These are phyloP conservation scores for Alternaria rosae DNA, from an alignment of 2,329 filamentous ascomycete genomes.

Conservation along the genomic window DNA sequence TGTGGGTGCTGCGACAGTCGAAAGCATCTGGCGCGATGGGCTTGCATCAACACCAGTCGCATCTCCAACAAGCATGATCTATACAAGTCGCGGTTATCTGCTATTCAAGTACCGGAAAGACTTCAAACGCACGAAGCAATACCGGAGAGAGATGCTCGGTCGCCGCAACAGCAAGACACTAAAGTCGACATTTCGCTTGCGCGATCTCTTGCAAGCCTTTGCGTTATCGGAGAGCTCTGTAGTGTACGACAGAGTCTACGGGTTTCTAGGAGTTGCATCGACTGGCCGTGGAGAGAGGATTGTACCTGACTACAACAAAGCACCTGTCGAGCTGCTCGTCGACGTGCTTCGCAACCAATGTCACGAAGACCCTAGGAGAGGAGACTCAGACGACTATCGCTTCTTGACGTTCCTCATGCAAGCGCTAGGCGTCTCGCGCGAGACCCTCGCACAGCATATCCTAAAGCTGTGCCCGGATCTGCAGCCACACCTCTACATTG, in stretches of 20 bases:
- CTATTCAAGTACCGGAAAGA: constrained; percentile 21
- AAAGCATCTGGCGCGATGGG: constrained; percentile 16
- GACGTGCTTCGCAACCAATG: constrained; percentile 24
- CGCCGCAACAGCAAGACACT: constrained; percentile 13
- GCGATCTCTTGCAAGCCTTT: constrained; percentile 22
- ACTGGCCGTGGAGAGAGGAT: constrained; percentile 12
- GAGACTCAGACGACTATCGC: constrained; percentile 13
- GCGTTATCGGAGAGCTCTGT: constrained; percentile 16
- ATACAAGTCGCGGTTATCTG: constrained; percentile 12
- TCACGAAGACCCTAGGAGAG: background rate
- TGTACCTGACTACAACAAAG: constrained; percentile 19
- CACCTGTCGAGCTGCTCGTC: constrained; percentile 18
- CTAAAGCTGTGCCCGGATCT: constrained; percentile 5
- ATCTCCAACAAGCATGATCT: background rate
- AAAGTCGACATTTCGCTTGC: constrained; percentile 16
- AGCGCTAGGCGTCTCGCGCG: constrained; percentile 15
- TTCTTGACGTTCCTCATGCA: constrained; percentile 18
- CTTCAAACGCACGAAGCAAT: constrained; percentile 15
- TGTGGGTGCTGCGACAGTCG: constrained; percentile 11
- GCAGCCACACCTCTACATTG: constrained; percentile 14
- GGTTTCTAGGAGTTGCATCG: constrained; percentile 20
- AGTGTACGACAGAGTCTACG: constrained; percentile 20
- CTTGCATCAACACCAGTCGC: constrained; percentile 4
- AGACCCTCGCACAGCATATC: constrained; percentile 14
- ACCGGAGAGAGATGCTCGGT: constrained; percentile 15